A percentile compares a stretch with the other conserved stretches of the same genome.
phyloP scores from a whole-genome alignment of 306 rosid genomes.

The Inga leiocalycina region DNA sequence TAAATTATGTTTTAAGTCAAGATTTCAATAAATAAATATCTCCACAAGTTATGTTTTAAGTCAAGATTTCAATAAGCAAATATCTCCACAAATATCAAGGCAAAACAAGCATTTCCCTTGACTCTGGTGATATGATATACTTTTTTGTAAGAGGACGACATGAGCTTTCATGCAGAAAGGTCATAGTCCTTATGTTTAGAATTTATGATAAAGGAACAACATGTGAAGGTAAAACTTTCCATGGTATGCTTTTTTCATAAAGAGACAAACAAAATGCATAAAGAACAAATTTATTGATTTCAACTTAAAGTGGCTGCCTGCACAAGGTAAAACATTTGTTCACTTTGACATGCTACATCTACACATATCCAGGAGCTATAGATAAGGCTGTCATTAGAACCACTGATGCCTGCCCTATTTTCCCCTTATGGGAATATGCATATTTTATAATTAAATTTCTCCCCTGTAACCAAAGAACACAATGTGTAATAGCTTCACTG shows the following conservation, averaged over 20 bases:
- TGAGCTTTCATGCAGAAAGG: constrained; percentile 29
- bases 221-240: no score
- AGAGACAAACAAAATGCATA: no score
- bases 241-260: no score
- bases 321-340: no score
- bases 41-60: no score
- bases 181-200: no score
- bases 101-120: constrained; percentile 11
- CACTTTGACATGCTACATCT: constrained; percentile 59
- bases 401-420: constrained; percentile 46
- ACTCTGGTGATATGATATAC: not conserved
- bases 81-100: constrained; percentile 9
- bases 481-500: constrained; percentile 13
- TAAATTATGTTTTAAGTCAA: not conserved
- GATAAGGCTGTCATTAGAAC: constrained; percentile 60
- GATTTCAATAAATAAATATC: no score
- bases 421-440: constrained; percentile 72
- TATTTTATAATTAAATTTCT: constrained; percentile 69
- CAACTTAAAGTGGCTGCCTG: no score
- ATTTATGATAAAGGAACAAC: no score
- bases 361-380: constrained; percentile 56
- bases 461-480: constrained; percentile 56
- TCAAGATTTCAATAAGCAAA: not conserved
- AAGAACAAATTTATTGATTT: no score
- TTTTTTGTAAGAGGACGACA: constrained; percentile 86